Conservation (phyloP, 2,329 filamentous ascomycete species). For the Aureobasidium sp. region DNA sequence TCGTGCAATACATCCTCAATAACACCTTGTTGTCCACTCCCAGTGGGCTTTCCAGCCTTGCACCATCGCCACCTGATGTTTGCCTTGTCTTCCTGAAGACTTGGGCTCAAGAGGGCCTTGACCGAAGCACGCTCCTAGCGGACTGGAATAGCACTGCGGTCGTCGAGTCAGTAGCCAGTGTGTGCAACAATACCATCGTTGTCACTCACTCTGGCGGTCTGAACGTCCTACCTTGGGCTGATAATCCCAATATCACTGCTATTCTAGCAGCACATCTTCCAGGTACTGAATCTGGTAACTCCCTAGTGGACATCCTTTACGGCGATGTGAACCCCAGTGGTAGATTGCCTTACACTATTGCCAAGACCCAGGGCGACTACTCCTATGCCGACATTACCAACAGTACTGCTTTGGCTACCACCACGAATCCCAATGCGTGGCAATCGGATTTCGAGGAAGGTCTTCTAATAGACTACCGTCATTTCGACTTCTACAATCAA, state of each 20-base stretch:
- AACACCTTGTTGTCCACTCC: conserved; percentile 31
- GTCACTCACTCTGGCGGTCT: conserved; percentile 40
- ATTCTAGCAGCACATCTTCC: conserved; percentile 38
- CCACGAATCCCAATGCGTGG: conserved; percentile 34
- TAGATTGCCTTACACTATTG: conserved; percentile 34
- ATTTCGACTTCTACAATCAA: conserved; percentile 40
- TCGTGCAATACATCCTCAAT: conserved; percentile 42
- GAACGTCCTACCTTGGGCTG: conserved; percentile 35
- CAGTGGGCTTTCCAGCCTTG: conserved; percentile 21
- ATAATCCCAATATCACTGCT: conserved; percentile 38
- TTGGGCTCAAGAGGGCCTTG: conserved; percentile 41
- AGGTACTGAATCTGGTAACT: conserved; percentile 37
- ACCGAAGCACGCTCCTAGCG: conserved; percentile 34
- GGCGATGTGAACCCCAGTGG: conserved; percentile 31
- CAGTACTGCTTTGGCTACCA: conserved; percentile 27
- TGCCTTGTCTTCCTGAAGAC: conserved; percentile 55
- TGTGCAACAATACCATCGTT: conserved; percentile 48
- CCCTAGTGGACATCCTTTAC: conserved; percentile 35
- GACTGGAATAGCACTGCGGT: conserved; percentile 38
- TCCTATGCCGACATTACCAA: conserved; percentile 31
- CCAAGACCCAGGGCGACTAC: conserved; percentile 30
- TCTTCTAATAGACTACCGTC: conserved; percentile 48
- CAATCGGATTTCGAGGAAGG: conserved; percentile 48
- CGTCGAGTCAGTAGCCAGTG: conserved; percentile 39
- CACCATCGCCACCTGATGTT: conserved; percentile 33